phyloP scores from a whole-genome alignment of 805 yeast species.

The Suhomyces pyralidae region DNA sequence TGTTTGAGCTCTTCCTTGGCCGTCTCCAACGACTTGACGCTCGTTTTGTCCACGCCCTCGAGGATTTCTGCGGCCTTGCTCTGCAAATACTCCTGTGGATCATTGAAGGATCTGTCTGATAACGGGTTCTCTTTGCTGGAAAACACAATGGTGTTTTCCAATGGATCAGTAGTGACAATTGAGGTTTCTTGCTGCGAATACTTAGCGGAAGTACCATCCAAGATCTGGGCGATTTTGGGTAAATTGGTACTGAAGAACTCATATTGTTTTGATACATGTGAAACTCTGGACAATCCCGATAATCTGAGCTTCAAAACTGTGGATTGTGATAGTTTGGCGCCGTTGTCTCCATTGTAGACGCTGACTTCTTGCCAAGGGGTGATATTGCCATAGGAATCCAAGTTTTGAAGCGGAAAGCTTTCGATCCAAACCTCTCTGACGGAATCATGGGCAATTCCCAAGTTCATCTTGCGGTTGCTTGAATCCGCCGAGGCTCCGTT shows the following conservation, averaged over 20 bases:
- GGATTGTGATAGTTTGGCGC: slow-evolving; percentile 24
- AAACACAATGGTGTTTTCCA: slow-evolving; percentile 32
- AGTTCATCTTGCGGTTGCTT: slow-evolving; percentile 26
- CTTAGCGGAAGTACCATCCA: slow-evolving; percentile 13
- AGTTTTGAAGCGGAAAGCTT: slow-evolving; percentile 52
- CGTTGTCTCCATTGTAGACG: slow-evolving; percentile 36
- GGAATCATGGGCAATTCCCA: slow-evolving; percentile 65
- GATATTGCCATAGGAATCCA: slow-evolving; percentile 30
- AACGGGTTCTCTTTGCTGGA: slow-evolving; percentile 21
- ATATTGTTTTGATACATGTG: slow-evolving; percentile 13
- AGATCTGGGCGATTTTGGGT: slow-evolving; percentile 16
- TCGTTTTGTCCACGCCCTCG: slow-evolving; percentile 7
- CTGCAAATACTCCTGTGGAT: slow-evolving; percentile 29
- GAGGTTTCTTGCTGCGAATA: neutral
- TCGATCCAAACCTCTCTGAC: slow-evolving; percentile 71
- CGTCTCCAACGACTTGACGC: neutral
- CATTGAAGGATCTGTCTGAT: slow-evolving; percentile 15
- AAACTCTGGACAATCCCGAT: slow-evolving; percentile 13
- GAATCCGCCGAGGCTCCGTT: slow-evolving; percentile 25
- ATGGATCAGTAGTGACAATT: slow-evolving; percentile 25
- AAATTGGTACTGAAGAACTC: slow-evolving; percentile 33
- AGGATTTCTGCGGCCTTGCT: slow-evolving; percentile 22
- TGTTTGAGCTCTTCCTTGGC: neutral
- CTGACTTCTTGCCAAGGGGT: slow-evolving; percentile 42
- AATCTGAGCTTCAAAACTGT: slow-evolving; percentile 37